Conservation (phyloP, 169 alveolate species). For the Cryptosporidium bovis region DNA sequence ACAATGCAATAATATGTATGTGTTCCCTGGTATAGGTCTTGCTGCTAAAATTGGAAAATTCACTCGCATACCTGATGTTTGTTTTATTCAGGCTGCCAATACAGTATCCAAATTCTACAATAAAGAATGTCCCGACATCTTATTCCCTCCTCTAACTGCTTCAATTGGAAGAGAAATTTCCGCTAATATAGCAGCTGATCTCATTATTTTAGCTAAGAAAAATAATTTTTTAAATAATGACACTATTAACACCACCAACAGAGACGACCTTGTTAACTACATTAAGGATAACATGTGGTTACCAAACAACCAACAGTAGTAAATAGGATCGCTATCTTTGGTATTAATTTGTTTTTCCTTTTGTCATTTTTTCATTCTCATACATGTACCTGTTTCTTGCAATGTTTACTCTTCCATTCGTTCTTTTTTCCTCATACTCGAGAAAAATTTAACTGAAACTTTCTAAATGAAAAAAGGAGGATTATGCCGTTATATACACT, state of each 20-base stretch:
- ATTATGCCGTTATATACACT: too few species aligned
- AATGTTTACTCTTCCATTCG: too few species aligned
- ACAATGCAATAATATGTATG: conserved; percentile 78
- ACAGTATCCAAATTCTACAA: conserved; percentile 36
- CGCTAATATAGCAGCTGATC: conserved; percentile 55
- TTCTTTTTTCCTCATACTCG: too few species aligned
- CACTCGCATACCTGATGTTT: conserved; percentile 66
- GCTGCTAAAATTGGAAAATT: conserved; percentile 74
- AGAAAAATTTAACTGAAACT: too few species aligned
- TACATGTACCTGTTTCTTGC: too few species aligned
- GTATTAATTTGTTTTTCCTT: neutral
- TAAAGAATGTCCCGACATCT: neutral
- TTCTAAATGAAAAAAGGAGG: too few species aligned
- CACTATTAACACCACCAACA: neutral
- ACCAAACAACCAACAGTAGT: conserved; percentile 3
- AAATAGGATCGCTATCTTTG: too few species aligned
- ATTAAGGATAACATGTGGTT: conserved; percentile 62
- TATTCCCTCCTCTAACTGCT: conserved; percentile 65
- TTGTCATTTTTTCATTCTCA: too few species aligned
- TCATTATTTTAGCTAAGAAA: conserved; percentile 18
- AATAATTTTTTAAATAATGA: neutral
- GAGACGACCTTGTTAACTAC: conserved; percentile 25
- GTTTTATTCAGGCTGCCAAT: conserved; percentile 73
- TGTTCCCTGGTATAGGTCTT: conserved; percentile 79
- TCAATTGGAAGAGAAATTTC: conserved; percentile 51